Conservation (phyloP, 2,329 filamentous ascomycete genomes). For the Blastomyces percursus region DNA sequence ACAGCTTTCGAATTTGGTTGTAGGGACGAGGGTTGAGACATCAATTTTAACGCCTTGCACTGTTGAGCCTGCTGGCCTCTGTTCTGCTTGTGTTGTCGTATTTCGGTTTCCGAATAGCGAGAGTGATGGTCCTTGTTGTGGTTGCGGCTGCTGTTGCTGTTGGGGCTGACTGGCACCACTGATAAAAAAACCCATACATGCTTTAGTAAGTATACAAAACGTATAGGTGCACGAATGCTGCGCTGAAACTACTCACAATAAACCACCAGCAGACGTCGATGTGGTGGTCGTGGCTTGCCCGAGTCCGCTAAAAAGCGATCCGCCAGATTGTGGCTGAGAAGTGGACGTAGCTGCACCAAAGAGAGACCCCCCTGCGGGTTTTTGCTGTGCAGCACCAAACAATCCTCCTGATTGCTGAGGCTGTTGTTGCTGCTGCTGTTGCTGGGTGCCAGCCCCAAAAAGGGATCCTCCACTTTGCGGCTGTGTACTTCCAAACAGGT, state of each 20-base stretch:
- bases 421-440: constrained; percentile 12
- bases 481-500: constrained; percentile 14
- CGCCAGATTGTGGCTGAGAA: constrained; percentile 11
- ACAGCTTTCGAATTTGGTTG: constrained; percentile 85
- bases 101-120: constrained; percentile 30
- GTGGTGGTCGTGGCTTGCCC: constrained; percentile 13
- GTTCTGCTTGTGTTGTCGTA: constrained; percentile 20
- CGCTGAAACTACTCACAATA: constrained; percentile 24
- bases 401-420: constrained; percentile 19
- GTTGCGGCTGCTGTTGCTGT: constrained; percentile 21
- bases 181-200: constrained; percentile 4
- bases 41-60: constrained; percentile 66
- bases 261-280: constrained; percentile 21
- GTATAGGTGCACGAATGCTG: background rate
- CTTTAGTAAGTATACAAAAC: background rate
- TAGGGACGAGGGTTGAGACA: constrained; percentile 64
- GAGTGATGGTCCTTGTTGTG: constrained; percentile 39
- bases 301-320: constrained; percentile 24
- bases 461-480: constrained; percentile 4
- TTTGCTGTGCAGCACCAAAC: constrained; percentile 21
- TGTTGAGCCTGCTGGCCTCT: constrained; percentile 23
- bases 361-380: constrained; percentile 13
- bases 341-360: constrained; percentile 17
- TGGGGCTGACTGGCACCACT: constrained; percentile 17
- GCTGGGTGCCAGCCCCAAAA: constrained; percentile 8